phyloP scores from a whole-genome alignment of 2,329 filamentous ascomycete genomes.

The Monosporascus cannonballus region DNA sequence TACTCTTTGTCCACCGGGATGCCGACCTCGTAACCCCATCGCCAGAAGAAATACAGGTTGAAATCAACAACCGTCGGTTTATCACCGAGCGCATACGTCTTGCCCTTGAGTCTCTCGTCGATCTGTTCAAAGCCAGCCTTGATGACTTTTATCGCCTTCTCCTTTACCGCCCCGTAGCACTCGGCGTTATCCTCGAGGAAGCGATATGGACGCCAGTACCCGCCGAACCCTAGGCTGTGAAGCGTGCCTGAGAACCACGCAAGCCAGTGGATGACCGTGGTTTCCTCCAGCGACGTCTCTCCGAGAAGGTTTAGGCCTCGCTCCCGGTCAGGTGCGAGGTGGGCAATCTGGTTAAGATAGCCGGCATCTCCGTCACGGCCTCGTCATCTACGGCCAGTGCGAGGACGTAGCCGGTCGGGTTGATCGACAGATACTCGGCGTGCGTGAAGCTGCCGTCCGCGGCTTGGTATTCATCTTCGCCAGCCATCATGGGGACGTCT shows the following conservation, averaged over 20 bases:
- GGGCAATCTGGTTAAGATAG: conserved; percentile 26
- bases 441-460: conserved; percentile 26
- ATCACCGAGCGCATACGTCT: conserved; percentile 12
- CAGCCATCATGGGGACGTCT: conserved; percentile 11
- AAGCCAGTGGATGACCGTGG: conserved; percentile 27
- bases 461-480: conserved; percentile 14
- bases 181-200: conserved; percentile 17
- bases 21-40: conserved; percentile 8
- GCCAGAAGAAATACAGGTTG: conserved; percentile 16
- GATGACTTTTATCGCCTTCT: conserved; percentile 8
- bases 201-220: conserved; percentile 18
- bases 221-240: conserved; percentile 23
- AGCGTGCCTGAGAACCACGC: conserved; percentile 26
- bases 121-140: conserved; percentile 11
- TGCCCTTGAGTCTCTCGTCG: conserved; percentile 8
- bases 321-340: conserved; percentile 10
- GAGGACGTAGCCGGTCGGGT: conserved; percentile 27
- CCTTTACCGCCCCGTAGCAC: conserved; percentile 6
- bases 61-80: conserved; percentile 16
- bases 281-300: conserved; percentile 7
- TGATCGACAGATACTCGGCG: conserved; percentile 22
- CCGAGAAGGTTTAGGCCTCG: conserved; percentile 17
- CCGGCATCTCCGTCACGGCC: conserved; percentile 27
- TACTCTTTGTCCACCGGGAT: conserved; percentile 10
- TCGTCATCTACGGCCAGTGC: conserved; percentile 21